Percentiles rank a stretch among this genome's conserved stretches.
Conservation (phyloP, 129 eudicot genomes). For the Arctium lappa region DNA sequence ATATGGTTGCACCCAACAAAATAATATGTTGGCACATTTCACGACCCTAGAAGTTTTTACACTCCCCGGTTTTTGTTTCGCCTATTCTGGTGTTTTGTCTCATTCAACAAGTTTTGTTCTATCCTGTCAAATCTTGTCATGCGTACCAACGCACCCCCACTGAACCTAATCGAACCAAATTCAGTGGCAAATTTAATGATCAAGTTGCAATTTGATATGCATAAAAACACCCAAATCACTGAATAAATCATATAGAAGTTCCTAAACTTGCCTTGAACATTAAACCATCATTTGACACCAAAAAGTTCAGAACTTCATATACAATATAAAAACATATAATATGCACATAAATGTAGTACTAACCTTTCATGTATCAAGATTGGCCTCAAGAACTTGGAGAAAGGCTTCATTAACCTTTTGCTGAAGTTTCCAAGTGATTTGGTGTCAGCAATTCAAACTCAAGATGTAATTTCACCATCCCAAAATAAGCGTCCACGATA, state of each 20-base stretch:
- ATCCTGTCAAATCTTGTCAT: background rate
- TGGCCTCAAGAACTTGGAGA: background rate
- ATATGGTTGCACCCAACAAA: no score
- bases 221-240: background rate
- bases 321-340: no score
- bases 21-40: no score
- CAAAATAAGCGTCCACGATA: background rate
- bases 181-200: background rate
- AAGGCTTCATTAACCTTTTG: background rate
- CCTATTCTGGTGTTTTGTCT: no score
- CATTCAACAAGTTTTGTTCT: background rate
- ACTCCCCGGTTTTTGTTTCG: no score
- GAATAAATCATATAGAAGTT: no score
- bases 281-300: background rate
- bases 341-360: background rate
- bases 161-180: background rate
- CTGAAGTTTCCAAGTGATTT: background rate
- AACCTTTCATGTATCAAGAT: conserved; percentile 7
- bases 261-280: no score
- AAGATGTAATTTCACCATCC: background rate
- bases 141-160: background rate
- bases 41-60: no score
- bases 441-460: background rate
- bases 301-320: background rate
- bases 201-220: background rate